Percentiles rank a stretch among this genome's conserved stretches.
Conservation (phyloP, 129 eudicot species). For the Lactuca saligna region DNA sequence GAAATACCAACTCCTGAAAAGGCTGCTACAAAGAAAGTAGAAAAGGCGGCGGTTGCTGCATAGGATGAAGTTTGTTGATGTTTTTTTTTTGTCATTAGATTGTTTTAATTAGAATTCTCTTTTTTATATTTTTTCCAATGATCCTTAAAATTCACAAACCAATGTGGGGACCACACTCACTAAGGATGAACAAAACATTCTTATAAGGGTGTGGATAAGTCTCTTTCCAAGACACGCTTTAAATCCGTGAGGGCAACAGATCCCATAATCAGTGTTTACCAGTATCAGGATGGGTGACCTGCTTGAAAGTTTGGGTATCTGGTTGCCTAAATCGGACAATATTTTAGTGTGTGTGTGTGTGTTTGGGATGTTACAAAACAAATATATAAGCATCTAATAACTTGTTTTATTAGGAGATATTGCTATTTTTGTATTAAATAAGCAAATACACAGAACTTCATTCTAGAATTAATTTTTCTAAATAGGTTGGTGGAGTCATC, state of each 20-base stretch:
- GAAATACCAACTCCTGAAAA: conserved; percentile 38
- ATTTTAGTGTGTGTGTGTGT: neutral
- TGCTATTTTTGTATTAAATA: neutral
- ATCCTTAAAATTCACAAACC: neutral
- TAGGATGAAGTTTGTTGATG: conserved; percentile 34
- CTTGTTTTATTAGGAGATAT: neutral
- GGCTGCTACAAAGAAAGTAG: conserved; percentile 44
- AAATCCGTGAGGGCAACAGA: too few species aligned
- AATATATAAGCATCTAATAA: too few species aligned
- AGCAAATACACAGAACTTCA: conserved; percentile 4
- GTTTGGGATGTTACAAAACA: neutral
- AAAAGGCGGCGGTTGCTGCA: conserved; percentile 61
- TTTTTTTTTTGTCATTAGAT: conserved; percentile 16
- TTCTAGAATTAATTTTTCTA: neutral
- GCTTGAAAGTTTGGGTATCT: too few species aligned
- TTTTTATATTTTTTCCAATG: conserved; percentile 1
- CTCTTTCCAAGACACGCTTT: too few species aligned
- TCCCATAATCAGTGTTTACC: too few species aligned
- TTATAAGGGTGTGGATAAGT: neutral
- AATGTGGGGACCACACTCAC: neutral
- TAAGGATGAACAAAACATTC: neutral
- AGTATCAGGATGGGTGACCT: neutral
- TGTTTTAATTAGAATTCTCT: conserved; percentile 8
- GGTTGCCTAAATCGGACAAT: too few species aligned
- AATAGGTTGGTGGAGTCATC: neutral